Percentiles rank a stretch among this genome's conserved stretches.
These are phyloP conservation scores for Brassica rapa DNA, from an alignment of 345 rosid species.

Conservation along the genomic window DNA sequence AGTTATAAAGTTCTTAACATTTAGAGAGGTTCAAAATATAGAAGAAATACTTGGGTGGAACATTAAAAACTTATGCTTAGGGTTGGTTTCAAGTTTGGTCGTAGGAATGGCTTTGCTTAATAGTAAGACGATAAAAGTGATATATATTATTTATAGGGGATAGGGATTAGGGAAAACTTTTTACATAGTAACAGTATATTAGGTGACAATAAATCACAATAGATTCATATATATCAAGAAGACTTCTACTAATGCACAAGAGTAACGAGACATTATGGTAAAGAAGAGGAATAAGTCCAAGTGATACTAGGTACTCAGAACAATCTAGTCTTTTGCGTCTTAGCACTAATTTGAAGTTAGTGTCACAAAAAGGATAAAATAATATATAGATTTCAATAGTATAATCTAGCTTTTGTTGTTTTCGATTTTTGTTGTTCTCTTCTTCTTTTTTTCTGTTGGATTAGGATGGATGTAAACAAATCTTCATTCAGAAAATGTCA, in stretches of 20 bases:
- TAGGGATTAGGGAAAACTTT: not conserved
- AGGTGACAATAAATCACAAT: not conserved
- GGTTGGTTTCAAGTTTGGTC: not conserved
- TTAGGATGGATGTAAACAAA: not conserved
- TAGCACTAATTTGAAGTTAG: not conserved
- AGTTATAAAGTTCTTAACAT: not conserved
- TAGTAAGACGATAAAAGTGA: not conserved
- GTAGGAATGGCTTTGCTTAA: not conserved
- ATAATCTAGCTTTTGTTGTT: not conserved
- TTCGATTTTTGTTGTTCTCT: not conserved
- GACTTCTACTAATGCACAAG: not conserved
- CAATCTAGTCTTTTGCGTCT: not conserved
- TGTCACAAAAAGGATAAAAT: not conserved
- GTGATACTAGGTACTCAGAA: not conserved
- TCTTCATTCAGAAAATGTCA: not conserved
- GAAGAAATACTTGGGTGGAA: not conserved
- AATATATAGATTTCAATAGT: not conserved
- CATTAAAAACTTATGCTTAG: not conserved
- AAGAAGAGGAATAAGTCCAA: too few relatives aligned
- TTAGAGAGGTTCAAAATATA: not conserved
- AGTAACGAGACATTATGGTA: too few relatives aligned
- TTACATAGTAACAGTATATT: not conserved
- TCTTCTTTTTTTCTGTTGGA: not conserved
- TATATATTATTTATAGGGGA: not conserved
- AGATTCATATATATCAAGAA: not conserved